Evolutionary conservation across 345 rosid species (phyloP), one percentile per base, ranked within the genome.

Genomic region (Acer campestre): DNA sequence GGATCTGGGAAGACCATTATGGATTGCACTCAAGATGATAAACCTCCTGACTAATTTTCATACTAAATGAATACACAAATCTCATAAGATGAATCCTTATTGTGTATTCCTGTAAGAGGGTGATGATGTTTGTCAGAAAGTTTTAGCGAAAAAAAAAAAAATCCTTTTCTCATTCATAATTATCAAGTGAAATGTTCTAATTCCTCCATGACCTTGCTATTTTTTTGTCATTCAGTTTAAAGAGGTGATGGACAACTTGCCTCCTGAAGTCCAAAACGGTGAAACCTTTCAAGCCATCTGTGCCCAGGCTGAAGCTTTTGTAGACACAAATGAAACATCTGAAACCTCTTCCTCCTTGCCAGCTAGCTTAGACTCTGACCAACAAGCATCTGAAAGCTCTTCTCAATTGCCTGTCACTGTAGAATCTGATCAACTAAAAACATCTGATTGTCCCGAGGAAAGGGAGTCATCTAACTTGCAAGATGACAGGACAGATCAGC

Each of bases 231-330:
- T 71, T 72, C 82, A 95, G 99, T 80, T 95, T 81, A 90, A 86
- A 84, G 91, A 87, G 75, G 73, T 84, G 67, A 80, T 58, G 56
- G 91, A 86, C 55, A 90, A 89, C 58, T 72, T 90, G 81, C 96
- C 94, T 35, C 81, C 89, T 40, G 91, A 85, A 79, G 83, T 86
- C 77, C 80, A 81, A 42, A 82, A 82, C 59, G 84, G 77, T 11
- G 96, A 91, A 79, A 83, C 86, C 68, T 88, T 92, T 63, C 89
- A 82, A 84, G 61, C 82, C 14, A 80, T 93, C 75, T 85, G 81
- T 22, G 77, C 84, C 71, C 92, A 90, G 82, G 91, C 90, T 0
- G 92, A 90, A 82, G 84, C 86, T 17, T 86, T 85, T 77, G 67
- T 91, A 76, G 75, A 68, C 27, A 72, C 81, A 10, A 58, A 75